phyloP scores from a whole-genome alignment of 306 rosid genomes.

The Rosa rugosa region DNA sequence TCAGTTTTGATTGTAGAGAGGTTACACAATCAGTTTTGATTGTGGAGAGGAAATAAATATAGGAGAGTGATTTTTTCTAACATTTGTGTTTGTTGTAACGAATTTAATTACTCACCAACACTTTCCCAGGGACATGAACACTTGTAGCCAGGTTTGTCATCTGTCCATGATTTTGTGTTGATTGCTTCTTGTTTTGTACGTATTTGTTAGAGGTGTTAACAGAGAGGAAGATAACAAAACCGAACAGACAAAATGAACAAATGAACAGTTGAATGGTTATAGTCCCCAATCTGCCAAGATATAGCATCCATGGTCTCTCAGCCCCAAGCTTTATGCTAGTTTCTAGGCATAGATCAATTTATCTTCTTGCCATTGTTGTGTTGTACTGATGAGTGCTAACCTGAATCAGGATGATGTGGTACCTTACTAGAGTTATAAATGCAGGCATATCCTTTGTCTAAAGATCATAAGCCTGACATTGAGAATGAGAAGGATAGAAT shows the following conservation, averaged over 20 bases:
- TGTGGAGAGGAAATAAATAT: no score
- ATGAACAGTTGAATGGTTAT: not conserved
- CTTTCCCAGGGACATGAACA: not conserved
- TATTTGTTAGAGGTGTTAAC: not conserved
- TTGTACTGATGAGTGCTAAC: constrained; percentile 12
- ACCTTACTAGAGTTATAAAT: constrained; percentile 29
- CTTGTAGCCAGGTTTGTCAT: not conserved
- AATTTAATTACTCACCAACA: not conserved
- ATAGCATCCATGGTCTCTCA: not conserved
- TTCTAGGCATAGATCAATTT: not conserved
- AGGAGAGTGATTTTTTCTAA: no score
- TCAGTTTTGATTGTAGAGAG: no score
- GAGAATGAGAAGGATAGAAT: constrained; percentile 89
- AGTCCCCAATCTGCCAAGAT: not conserved
- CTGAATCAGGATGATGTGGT: constrained; percentile 15
- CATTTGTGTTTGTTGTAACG: not conserved
- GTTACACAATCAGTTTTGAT: no score
- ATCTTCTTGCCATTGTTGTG: constrained; percentile 12
- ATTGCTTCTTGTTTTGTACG: not conserved
- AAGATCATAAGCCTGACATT: constrained; percentile 94
- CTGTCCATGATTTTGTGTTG: not conserved
- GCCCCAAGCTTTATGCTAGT: constrained; percentile 7
- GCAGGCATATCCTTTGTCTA: constrained; percentile 87
- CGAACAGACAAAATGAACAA: not conserved
- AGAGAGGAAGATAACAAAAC: not conserved